These are phyloP conservation scores for Fusarium sp. DNA, from an alignment of 2,329 filamentous ascomycete species.

Conservation along the genomic window DNA sequence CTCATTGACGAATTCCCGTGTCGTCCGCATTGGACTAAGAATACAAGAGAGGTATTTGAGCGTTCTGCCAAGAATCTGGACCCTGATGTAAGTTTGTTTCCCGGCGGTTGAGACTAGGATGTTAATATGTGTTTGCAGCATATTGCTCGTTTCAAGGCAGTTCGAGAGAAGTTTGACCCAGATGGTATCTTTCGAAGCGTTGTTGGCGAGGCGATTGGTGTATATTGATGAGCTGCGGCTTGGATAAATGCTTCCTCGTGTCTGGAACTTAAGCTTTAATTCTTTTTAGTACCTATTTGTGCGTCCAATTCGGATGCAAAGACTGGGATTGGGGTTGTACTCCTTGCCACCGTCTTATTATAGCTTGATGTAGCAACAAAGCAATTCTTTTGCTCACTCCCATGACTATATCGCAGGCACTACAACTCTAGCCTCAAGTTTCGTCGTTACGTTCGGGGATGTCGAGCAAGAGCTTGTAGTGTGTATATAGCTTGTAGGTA, in stretches of 20 bases:
- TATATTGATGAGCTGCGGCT: not conserved
- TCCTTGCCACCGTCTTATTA: fast-evolving
- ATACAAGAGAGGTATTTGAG: slow-evolving; percentile 1
- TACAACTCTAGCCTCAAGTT: too few species aligned
- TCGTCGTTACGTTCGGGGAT: not conserved
- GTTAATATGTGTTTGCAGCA: not conserved
- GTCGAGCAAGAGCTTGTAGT: fast-evolving
- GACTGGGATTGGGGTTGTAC: fast-evolving
- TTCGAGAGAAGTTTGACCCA: not conserved
- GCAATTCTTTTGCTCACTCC: not conserved
- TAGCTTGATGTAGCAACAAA: not conserved
- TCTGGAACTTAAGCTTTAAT: fast-evolving
- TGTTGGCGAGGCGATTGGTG: slow-evolving; percentile 5
- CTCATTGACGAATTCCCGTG: not conserved
- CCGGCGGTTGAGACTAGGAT: fast-evolving
- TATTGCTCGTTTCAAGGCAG: not conserved
- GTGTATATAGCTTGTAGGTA: fast-evolving
- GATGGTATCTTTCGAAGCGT: not conserved
- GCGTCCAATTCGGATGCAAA: fast-evolving
- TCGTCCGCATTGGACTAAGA: slow-evolving; percentile 3
- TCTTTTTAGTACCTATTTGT: not conserved
- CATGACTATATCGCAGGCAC: not conserved
- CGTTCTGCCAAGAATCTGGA: not conserved
- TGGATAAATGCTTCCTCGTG: not conserved
- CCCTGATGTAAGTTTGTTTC: not conserved